Evolutionary conservation across 2,329 filamentous ascomycete genomes (phyloP).

Genomic region (Gremmenia infestans): DNA sequence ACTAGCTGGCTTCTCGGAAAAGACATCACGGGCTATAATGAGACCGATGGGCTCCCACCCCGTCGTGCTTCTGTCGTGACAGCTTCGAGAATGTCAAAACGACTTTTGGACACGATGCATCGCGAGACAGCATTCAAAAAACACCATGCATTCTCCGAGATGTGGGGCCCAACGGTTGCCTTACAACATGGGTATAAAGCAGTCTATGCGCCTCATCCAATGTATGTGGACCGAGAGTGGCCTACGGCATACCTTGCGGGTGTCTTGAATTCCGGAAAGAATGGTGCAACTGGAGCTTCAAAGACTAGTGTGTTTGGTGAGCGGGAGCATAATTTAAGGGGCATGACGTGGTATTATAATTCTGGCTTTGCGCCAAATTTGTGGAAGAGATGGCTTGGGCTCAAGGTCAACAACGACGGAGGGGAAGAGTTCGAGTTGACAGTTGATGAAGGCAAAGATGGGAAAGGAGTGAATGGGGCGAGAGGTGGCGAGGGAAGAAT

Average conservation of each 20-base stretch:
- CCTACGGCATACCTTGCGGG: constrained; percentile 70
- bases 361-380: constrained; percentile 75
- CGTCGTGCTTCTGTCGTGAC: constrained; percentile 87
- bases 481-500: constrained; percentile 73
- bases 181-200: constrained; percentile 92
- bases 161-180: constrained; percentile 87
- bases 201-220: constrained; percentile 82
- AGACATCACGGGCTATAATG: constrained; percentile 82
- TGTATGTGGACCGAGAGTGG: constrained; percentile 86
- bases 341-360: constrained; percentile 90
- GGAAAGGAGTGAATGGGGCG: constrained; percentile 40
- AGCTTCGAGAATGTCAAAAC: constrained; percentile 74
- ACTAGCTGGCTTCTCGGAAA: constrained; percentile 80
- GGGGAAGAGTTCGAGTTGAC: constrained; percentile 70
- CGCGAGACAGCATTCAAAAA: constrained; percentile 78
- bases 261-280: constrained; percentile 74
- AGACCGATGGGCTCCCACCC: constrained; percentile 55
- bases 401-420: constrained; percentile 72
- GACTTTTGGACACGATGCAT: constrained; percentile 83
- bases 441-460: constrained; percentile 40
- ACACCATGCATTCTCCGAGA: constrained; percentile 90
- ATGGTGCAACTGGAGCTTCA: constrained; percentile 69
- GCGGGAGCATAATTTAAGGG: constrained; percentile 81
- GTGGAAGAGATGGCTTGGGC: constrained; percentile 81
- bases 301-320: constrained; percentile 73